These are phyloP conservation scores for Tylopilus plumbeoviolaceoides DNA, from an alignment of 768 basidiomycete genomes.

Conservation along the genomic window DNA sequence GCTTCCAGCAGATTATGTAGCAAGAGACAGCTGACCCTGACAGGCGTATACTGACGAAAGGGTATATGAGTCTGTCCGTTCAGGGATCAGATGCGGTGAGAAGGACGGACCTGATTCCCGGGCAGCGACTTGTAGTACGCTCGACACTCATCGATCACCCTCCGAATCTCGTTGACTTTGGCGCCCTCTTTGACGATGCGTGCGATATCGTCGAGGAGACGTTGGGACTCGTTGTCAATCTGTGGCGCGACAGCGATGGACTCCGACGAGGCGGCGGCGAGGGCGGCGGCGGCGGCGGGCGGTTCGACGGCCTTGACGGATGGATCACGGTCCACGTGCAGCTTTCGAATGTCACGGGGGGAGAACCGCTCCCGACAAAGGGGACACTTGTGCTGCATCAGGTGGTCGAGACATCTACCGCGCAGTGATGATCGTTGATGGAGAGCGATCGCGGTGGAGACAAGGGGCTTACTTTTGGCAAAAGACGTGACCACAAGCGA, in stretches of 20 bases:
- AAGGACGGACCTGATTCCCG: constrained; percentile 38
- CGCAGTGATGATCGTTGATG: not conserved
- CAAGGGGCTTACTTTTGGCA: constrained; percentile 39
- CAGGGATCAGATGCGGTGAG: constrained; percentile 8
- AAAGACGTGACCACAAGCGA: constrained; percentile 71
- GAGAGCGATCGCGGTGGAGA: constrained; percentile 20
- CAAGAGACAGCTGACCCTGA: constrained; percentile 47
- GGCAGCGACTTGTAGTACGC: constrained; percentile 45
- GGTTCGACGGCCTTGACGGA: constrained; percentile 18
- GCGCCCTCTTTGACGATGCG: constrained; percentile 54
- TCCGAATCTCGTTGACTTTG: constrained; percentile 45
- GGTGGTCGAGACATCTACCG: constrained; percentile 50
- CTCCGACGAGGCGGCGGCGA: constrained; percentile 14
- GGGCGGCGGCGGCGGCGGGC: not conserved
- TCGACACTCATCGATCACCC: constrained; percentile 48
- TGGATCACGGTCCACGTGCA: constrained; percentile 55
- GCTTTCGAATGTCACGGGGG: constrained; percentile 41
- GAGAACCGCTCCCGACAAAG: constrained; percentile 59
- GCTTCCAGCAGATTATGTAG: constrained; percentile 49
- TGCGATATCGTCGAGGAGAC: constrained; percentile 52
- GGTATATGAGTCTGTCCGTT: constrained; percentile 6
- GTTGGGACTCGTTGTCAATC: constrained; percentile 43
- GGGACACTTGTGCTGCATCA: constrained; percentile 52
- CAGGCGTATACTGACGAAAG: constrained; percentile 42
- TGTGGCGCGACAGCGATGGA: constrained; percentile 12